phyloP scores from a whole-genome alignment of 2,329 filamentous ascomycete species.

The Ceratocystis ficicola region DNA sequence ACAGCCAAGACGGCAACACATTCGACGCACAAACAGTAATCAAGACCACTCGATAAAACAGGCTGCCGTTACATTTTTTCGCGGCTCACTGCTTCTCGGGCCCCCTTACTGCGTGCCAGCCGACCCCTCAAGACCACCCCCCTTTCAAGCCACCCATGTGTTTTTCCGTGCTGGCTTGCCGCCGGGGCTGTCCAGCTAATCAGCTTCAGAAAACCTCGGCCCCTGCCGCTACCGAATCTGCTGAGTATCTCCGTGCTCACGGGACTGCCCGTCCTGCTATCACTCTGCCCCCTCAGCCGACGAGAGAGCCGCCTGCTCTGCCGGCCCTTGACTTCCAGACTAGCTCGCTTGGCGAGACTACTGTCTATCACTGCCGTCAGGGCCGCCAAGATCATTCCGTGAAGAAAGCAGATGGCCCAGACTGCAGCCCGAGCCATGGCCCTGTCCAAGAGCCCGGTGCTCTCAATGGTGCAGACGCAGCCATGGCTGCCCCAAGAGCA shows the following conservation, averaged over 20 bases:
- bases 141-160: not conserved
- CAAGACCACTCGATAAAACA: not conserved
- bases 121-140: not conserved
- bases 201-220: not conserved
- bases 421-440: not conserved
- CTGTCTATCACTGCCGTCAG: not conserved
- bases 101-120: not conserved
- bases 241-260: not conserved
- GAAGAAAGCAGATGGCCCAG: not conserved
- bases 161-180: constrained; percentile 11
- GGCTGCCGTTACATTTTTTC: not conserved
- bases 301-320: constrained; percentile 7
- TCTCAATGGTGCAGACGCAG: not conserved
- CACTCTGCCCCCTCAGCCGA: not conserved
- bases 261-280: not conserved
- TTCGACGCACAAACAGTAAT: not conserved
- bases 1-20: not conserved
- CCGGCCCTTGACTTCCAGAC: constrained; percentile 14
- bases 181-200: constrained; percentile 5
- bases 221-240: not conserved
- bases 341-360: not conserved
- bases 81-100: not conserved
- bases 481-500: not conserved
- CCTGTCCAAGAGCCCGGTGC: not conserved
- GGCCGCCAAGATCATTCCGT: not conserved